Evolutionary conservation across 306 rosid genomes (phyloP), one percentile per base, ranked within the genome.

Genomic region (Cucurbita ficifolia): DNA sequence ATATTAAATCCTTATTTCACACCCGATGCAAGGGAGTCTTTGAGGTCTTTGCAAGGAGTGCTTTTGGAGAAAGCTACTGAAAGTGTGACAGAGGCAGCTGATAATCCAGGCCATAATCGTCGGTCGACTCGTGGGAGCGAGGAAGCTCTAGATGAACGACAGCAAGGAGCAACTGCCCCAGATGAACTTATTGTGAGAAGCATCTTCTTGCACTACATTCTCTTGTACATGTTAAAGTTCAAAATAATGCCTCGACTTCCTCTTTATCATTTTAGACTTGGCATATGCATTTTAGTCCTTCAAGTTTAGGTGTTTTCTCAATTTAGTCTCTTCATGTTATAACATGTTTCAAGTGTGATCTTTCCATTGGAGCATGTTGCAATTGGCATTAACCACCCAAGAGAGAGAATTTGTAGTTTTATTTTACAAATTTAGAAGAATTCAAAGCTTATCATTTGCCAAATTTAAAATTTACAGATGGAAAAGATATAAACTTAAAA

Each of bases 111-210:
- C 58, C 99, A 95, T 75, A 80, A 86, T 76, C 95, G 97, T 59
- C 96, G 97, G 59, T 59, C 95, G 16, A 95, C 99, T 50, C 99
- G 99, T 24, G 99, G 99, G 39, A 91, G 97, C 76, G 99, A 95
- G 81, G 99, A 95, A 14, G 96, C 97, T 35, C 33, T 79, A 74
- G 99, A 95, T 72, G 97, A 94, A 45, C 87, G 82, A 67, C 91
- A 73, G 68, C 91, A 81, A 79, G 97, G 96, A 79, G 46, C 81
- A 39, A 78, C 80, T 45, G 86, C 97, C 73, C 99, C 99, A 0
- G 99, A 95, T 79, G 99, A 95, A 62, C 91, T 95, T 73, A 89
- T 95, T 81, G 99, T 95, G 87, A 95, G 97, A 71, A 76, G 58
- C 75, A 68, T 74, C 40, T 50, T 22, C 39, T 63, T 70, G 11